Evolutionary conservation across 371 early-diverging fungal species (phyloP), one percentile per base, ranked within the genome.

Genomic region (Apophysomyces variabilis): DNA sequence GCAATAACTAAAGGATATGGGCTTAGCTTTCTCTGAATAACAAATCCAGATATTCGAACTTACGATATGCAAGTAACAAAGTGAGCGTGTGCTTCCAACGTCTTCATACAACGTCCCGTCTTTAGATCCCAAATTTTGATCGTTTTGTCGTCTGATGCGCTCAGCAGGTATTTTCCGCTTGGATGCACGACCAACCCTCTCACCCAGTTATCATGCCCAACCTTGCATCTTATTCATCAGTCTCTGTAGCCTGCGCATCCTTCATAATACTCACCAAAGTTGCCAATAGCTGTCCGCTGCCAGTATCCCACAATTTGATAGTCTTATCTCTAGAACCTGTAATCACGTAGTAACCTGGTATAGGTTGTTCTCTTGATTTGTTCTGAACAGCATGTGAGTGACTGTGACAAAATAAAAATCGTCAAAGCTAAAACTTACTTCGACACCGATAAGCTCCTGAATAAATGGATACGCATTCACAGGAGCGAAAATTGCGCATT

Each of bases 191-290:
- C 87, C 38, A 97, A 67, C 14, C 89, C 92, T 38, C 97, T 89
- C 12, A 97, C 91, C 98, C 98, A 97, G 72, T 95, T 96, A 67
- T 97, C 97, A 66, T 97, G 98, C 4, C 97, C 97, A 46, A 80
- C 75, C 90, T 68, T 57, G 11, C 32, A n/a, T 57, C 57, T 18
- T 26, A 35, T n/a, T 57, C 26, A 12, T 32, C 16, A 36, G 11
- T 35, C 38, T 26, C 35, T 89, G 72, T 2, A 37, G 7, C 65
- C 45, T 35, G 9, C 11, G 7, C 12, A 57, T 61, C 13, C 63
- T 50, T 14, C 66, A 26, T 21, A 60, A 71, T 61, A 80, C 74
- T 66, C 79, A 87, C 89, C 72, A 95, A 81, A 5, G 92, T 92
- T 58, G 85, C 82, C 26, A 96, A 72, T 44, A 92, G 81, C 65